Evolutionary conservation across 2,329 filamentous ascomycete species (phyloP).

Genomic region (Thermochaetoides dissita): DNA sequence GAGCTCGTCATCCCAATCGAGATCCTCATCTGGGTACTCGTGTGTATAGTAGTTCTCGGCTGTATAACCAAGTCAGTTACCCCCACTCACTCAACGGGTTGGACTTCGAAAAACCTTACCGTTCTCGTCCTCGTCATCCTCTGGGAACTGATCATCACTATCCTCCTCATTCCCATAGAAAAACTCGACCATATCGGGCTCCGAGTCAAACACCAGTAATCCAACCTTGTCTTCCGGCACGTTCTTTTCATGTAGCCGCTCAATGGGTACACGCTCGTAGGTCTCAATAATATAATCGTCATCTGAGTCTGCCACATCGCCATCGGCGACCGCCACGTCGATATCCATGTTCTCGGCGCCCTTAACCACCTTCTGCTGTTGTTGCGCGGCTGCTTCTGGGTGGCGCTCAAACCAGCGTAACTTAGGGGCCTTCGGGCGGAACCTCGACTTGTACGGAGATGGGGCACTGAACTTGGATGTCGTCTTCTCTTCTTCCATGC

Average conservation of each 20-base stretch:
- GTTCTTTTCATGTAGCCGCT: conserved; percentile 29
- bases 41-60: conserved; percentile 68
- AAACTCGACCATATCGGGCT: conserved; percentile 39
- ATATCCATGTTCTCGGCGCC: conserved; percentile 21
- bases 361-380: conserved; percentile 1
- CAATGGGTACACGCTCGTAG: conserved; percentile 46
- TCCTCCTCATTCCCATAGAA: conserved; percentile 50
- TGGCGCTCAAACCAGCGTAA: conserved; percentile 43
- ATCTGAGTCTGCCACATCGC: conserved; percentile 18
- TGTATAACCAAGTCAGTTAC: conserved; percentile 17
- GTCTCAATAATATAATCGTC: conserved; percentile 51
- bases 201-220: conserved; percentile 41
- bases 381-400: conserved; percentile 24
- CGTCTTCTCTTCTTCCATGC: conserved; percentile 27
- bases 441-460: conserved; percentile 22
- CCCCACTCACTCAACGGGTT: background rate
- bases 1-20: conserved; percentile 56
- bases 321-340: conserved; percentile 21
- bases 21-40: conserved; percentile 69
- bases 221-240: conserved; percentile 38
- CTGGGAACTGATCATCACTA: conserved; percentile 41
- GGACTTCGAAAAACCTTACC: conserved; percentile 26
- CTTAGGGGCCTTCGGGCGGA: conserved; percentile 41
- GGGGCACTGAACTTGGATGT: conserved; percentile 12
- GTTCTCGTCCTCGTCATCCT: conserved; percentile 53